Base-by-base conservation (phyloP, 139 green algal genomes). In the Pleodorina starrii region DNA sequence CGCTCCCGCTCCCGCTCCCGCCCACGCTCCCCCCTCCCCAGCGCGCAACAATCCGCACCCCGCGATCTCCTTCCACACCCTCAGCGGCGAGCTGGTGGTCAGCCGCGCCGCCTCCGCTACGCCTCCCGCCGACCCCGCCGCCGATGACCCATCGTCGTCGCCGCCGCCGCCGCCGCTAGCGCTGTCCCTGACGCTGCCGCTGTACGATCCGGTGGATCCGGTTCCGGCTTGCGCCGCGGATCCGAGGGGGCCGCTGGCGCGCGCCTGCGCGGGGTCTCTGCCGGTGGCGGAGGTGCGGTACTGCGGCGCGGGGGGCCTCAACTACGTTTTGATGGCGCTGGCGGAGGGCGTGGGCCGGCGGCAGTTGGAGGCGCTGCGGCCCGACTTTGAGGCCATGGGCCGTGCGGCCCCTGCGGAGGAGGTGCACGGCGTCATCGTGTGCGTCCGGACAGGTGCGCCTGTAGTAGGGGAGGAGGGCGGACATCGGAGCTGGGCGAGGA, bases 351-450 rank as follows among this genome's bases (percentile, higher is more conserved):
- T 85, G 16, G 75, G 74, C 0, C 43, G 68, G 38, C 21, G 35
- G 38, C 59, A 87, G 40, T 90, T 97, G 19, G 88, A 94, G 72
- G 44, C 35, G 2, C 59, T 97, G 14, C 5, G 48, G 25, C 93
- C 92, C 9, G 80, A 95, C 71, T 69, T 76, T 19, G 44, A 21
- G 0, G 82, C 63, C 48, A 90, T 95, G 90, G 9, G 11, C 23
- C 9, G n/a, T 10, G 86, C 89, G 21, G 84, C 44, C 6, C 0
- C 21, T 1, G 54, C 10, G 0, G 84, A 66, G 16, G 11, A 85
- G 44, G 79, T 95, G 83, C 60, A 74, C 19, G 91, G 89, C 42
- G 79, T 95, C 10, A 94, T 94, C 35, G 91, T 95, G 81, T 90
- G 74, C 38, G 81, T 17, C 32, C 25, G 38, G 40, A 50, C 19